phyloP scores from a whole-genome alignment of 2,329 filamentous ascomycete genomes.

The Diaporthe eres region DNA sequence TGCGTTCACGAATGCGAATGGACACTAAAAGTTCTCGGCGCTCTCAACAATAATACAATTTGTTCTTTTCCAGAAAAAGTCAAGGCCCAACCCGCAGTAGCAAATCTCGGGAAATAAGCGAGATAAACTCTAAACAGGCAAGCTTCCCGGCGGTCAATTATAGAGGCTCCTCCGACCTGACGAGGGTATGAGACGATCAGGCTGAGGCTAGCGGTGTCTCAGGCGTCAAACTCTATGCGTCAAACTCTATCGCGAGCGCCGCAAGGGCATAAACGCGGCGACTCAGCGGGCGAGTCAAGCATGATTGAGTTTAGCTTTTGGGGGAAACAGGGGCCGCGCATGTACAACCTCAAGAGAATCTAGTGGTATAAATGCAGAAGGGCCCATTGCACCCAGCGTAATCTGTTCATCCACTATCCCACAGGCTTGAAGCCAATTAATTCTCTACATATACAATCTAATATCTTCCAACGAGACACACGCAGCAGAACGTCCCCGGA shows the following conservation, averaged over 20 bases:
- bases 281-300: neutral
- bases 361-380: neutral
- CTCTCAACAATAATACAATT: neutral
- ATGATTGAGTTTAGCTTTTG: neutral
- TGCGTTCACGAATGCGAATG: neutral
- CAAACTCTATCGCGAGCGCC: neutral
- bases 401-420: too few relatives aligned
- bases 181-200: neutral
- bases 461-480: neutral
- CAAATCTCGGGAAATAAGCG: neutral
- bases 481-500: neutral
- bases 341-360: too few relatives aligned
- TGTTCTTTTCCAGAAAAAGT: neutral
- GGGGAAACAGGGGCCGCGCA: neutral
- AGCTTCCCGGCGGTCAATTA: neutral
- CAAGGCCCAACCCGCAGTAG: neutral
- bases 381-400: rapidly evolving
- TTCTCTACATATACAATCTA: neutral
- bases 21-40: neutral
- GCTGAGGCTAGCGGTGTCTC: constrained; percentile 14
- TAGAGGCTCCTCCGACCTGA: neutral
- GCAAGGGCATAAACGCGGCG: neutral
- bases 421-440: neutral
- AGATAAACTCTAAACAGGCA: neutral
- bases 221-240: constrained; percentile 5